Evolutionary conservation across 2,329 filamentous ascomycete species (phyloP).

Genomic region (Onygenales sp.): DNA sequence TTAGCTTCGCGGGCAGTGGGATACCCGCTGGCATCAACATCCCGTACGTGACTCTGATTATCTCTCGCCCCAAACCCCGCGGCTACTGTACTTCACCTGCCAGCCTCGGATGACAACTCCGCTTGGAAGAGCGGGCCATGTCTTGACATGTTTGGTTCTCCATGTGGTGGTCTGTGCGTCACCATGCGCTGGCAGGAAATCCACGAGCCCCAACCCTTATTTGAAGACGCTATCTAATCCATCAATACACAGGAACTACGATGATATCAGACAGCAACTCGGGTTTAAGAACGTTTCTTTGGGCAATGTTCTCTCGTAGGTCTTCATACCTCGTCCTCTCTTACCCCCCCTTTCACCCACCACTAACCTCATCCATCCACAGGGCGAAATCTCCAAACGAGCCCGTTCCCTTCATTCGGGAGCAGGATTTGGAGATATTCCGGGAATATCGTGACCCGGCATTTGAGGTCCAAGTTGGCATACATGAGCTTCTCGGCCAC

Average conservation of each 20-base stretch:
- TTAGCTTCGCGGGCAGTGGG: conserved; percentile 63
- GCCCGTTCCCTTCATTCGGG: conserved; percentile 79
- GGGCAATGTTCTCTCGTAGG: conserved; percentile 63
- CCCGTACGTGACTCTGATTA: conserved; percentile 16
- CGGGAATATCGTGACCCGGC: conserved; percentile 74
- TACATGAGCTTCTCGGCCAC: conserved; percentile 82
- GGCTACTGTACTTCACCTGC: too few relatives aligned
- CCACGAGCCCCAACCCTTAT: too few relatives aligned
- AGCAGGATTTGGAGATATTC: conserved; percentile 67
- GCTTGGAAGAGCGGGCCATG: too few relatives aligned
- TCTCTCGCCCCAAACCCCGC: too few relatives aligned
- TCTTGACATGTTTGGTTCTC: too few relatives aligned
- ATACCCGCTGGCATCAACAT: conserved; percentile 53
- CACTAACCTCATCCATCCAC: background rate
- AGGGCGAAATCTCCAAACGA: conserved; percentile 87
- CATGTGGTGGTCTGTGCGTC: too few relatives aligned
- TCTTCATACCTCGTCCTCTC: background rate
- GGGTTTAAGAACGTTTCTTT: conserved; percentile 69
- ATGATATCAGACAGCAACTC: conserved; percentile 51
- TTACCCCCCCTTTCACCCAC: background rate
- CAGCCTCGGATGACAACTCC: too few relatives aligned
- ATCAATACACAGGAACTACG: conserved; percentile 34
- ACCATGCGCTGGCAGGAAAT: too few relatives aligned
- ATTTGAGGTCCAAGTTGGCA: conserved; percentile 87
- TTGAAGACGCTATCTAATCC: too few relatives aligned